These are phyloP conservation scores for Geoglossum cookeanum DNA, from an alignment of 2,329 filamentous ascomycete species.

Conservation along the genomic window DNA sequence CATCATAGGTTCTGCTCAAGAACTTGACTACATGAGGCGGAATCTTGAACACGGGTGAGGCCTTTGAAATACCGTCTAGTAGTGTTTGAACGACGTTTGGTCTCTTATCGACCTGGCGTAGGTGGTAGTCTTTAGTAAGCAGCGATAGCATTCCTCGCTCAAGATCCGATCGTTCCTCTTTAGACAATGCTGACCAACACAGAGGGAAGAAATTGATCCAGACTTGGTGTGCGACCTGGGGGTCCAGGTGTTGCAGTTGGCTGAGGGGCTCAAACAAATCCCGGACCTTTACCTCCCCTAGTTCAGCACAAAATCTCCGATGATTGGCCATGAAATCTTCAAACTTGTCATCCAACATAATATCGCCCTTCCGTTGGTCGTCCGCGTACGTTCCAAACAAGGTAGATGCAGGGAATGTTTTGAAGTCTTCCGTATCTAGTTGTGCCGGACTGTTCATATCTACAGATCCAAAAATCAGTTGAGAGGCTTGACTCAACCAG, in stretches of 20 bases:
- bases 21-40: constrained; percentile 95
- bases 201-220: constrained; percentile 87
- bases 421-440: constrained; percentile 70
- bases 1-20: constrained; percentile 80
- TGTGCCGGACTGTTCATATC: constrained; percentile 67
- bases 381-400: constrained; percentile 55
- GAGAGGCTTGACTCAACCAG: constrained; percentile 90
- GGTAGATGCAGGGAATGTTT: constrained; percentile 51
- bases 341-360: constrained; percentile 66
- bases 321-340: constrained; percentile 63
- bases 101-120: constrained; percentile 79
- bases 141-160: constrained; percentile 81
- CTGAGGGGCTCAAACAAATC: constrained; percentile 79
- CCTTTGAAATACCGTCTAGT: constrained; percentile 67
- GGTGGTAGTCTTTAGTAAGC: constrained; percentile 88
- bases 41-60: constrained; percentile 75
- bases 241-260: constrained; percentile 82
- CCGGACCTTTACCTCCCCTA: constrained; percentile 69
- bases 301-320: constrained; percentile 62
- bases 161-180: constrained; percentile 76
- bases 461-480: constrained; percentile 76
- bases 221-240: constrained; percentile 63
- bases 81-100: constrained; percentile 92
- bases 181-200: constrained; percentile 75
- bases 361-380: constrained; percentile 40